Conservation (phyloP, 148 eudicot species). For the Linanthus parryae region DNA sequence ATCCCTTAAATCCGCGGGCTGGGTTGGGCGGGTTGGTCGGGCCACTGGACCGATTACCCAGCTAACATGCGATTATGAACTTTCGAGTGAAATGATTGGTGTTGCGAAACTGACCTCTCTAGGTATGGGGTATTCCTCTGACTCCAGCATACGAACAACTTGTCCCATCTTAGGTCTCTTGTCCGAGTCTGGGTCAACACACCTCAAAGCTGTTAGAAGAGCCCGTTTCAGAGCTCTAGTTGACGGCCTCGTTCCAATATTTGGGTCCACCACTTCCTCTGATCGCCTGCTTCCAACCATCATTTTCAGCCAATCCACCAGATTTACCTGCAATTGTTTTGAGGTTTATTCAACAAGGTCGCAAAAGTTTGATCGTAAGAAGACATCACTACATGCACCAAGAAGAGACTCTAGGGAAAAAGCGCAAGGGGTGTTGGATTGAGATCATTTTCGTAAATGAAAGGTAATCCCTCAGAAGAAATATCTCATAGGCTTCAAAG, state of each 20-base stretch:
- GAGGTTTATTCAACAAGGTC: too few relatives aligned
- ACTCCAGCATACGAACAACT: slow-evolving; percentile 72
- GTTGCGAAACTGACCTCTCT: slow-evolving; percentile 49
- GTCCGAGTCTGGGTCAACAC: slow-evolving; percentile 64
- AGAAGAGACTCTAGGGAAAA: too few relatives aligned
- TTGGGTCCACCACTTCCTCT: slow-evolving; percentile 65
- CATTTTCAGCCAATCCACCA: slow-evolving; percentile 74
- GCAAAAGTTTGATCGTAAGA: too few relatives aligned
- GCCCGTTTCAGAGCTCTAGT: slow-evolving; percentile 59
- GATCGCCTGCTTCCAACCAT: slow-evolving; percentile 75
- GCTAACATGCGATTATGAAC: too few relatives aligned
- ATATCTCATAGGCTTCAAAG: too few relatives aligned
- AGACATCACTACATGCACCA: too few relatives aligned
- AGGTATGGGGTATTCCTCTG: slow-evolving; percentile 67
- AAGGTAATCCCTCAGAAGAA: too few relatives aligned
- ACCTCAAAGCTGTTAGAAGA: slow-evolving; percentile 60
- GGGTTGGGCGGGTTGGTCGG: too few relatives aligned
- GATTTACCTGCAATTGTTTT: slow-evolving; percentile 44
- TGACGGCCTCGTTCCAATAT: slow-evolving; percentile 49
- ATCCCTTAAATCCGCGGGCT: too few relatives aligned
- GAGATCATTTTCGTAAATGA: too few relatives aligned
- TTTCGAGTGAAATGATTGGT: background rate
- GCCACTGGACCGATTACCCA: too few relatives aligned
- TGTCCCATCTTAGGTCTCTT: slow-evolving; percentile 76
- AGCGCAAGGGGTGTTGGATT: too few relatives aligned